Base-by-base conservation (phyloP, 2,329 filamentous ascomycete species). In the Apiospora hydei region DNA sequence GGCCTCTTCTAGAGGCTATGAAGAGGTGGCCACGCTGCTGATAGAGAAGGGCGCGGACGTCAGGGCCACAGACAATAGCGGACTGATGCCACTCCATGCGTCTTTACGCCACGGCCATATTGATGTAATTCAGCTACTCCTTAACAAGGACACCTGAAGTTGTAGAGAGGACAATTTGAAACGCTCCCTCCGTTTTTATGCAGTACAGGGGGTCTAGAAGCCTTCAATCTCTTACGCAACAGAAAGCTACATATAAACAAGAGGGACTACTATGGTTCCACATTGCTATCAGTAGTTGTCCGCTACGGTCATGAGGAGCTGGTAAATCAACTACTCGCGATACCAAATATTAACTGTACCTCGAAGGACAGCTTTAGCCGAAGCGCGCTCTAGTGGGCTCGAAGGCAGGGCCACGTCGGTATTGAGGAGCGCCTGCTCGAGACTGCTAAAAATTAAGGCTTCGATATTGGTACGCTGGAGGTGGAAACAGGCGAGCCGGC, bases 311-410 rank as follows among this genome's bases (percentile, higher is more conserved):
- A 66, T n/a, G 4, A 66, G 34, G 41, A n/a, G 34, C 18, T 66
- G 34, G 61, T 41, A 1, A 14, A 66, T 38, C 41, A 66, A 38
- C 61, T 66, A 2, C 61, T 66, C 30, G 11, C 34, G 11, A 41
- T 43, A 41, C 41, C 24, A 21, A n/a, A 43, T 6, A 24, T 38
- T 14, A 34, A 66, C 34, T 38, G 34, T 43, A 66, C 16, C n/a
- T 66, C 43, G 5, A 24, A 38, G 61, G 61, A 66, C 14, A 38
- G n/a, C 30, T 66, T 66, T 43, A 34, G 61, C 16, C 34, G 61
- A 66, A 41, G 34, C 61, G 34, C 26, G 41, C 34, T 66, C 34
- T 66, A 34, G 61, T 66, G 34, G 61, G 26, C 61, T 41, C 61
- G 41, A 6, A 41, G 10, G n/a, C 61, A 66, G 7, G 61, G 61